A percentile compares a stretch with the other conserved stretches of the same genome.
These are phyloP conservation scores for Dittrichia graveolens DNA, from an alignment of 129 eudicot species.

Conservation along the genomic window DNA sequence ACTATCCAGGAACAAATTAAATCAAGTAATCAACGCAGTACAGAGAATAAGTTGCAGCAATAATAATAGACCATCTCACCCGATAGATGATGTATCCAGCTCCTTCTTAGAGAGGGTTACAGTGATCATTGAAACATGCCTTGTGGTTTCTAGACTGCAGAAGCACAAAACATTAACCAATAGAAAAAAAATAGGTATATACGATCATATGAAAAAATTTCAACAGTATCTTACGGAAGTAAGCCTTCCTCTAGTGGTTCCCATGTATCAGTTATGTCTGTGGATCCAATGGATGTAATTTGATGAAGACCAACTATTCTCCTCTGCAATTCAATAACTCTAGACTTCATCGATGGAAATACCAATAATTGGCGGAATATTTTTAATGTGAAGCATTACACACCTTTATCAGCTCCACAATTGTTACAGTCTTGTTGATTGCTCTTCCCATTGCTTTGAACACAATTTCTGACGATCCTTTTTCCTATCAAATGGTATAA, in stretches of 20 bases:
- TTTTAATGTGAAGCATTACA: neutral
- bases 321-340: conserved; percentile 45
- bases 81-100: conserved; percentile 53
- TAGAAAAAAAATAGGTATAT: neutral
- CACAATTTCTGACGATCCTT: conserved; percentile 74
- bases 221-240: conserved; percentile 65
- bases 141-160: conserved; percentile 72
- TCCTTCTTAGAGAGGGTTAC: conserved; percentile 71
- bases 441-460: conserved; percentile 99
- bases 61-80: conserved; percentile 52
- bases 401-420: conserved; percentile 92
- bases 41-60: neutral
- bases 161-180: conserved; percentile 7
- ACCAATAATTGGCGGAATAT: neutral
- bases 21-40: neutral
- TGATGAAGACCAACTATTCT: conserved; percentile 93
- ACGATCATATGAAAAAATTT: neutral
- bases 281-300: conserved; percentile 77
- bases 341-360: neutral
- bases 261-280: conserved; percentile 89
- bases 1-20: neutral
- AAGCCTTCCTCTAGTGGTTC: conserved; percentile 97
- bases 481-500: conserved; percentile 50
- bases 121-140: conserved; percentile 83
- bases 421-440: conserved; percentile 84